Evolutionary conservation across 2,329 filamentous ascomycete species (phyloP).

Genomic region (Ciborinia camelliae): DNA sequence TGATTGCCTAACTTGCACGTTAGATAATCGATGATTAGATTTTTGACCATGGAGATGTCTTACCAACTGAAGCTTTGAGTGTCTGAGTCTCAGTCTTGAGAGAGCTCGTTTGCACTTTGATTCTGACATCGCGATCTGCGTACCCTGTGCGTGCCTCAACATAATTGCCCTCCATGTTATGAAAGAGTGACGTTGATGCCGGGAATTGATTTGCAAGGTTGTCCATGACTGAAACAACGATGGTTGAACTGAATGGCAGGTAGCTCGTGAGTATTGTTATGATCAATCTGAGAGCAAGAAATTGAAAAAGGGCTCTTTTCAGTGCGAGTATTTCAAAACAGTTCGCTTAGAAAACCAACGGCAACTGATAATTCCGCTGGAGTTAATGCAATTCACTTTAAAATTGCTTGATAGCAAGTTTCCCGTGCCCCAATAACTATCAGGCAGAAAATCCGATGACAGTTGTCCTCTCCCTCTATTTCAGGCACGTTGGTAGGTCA

Average conservation of each 20-base stretch:
- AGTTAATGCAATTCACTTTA: neutral
- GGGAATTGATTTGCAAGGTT: neutral
- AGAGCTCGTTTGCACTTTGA: neutral
- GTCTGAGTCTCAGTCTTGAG: neutral
- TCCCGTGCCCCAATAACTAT: neutral
- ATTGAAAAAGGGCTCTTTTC: no score
- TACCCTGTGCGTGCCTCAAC: neutral
- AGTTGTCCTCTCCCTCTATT: neutral
- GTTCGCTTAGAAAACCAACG: slow-evolving; percentile 1
- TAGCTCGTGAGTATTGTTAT: neutral
- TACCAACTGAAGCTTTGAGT: neutral
- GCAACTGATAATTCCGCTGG: neutral
- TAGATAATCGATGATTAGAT: neutral
- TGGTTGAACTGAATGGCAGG: neutral
- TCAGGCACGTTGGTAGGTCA: neutral
- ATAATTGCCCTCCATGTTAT: neutral
- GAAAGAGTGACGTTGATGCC: neutral
- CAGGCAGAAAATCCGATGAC: no score
- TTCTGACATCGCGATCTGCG: neutral
- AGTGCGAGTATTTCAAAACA: neutral
- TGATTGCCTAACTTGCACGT: neutral
- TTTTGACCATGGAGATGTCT: neutral
- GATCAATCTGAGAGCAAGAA: neutral
- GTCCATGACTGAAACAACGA: neutral
- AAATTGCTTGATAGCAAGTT: neutral